Base-by-base conservation (phyloP, 2,329 filamentous ascomycete species). In the Sordariomycetes sp. region DNA sequence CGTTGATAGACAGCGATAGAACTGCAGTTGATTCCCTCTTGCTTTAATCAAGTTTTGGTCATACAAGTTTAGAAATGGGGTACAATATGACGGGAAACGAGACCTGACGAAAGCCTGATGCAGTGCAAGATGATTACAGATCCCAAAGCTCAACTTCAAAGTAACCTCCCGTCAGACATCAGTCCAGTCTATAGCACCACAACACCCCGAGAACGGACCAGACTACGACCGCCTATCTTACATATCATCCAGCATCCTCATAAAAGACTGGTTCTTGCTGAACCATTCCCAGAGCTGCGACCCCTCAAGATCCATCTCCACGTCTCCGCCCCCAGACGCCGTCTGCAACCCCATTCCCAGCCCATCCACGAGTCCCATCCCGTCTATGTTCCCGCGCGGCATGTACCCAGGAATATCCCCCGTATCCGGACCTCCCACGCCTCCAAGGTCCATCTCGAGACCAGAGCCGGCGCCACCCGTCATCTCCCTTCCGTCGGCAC, bases 201-300 rank as follows among this genome's bases (percentile, higher is more conserved):
- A 8, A 32, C 28, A 32, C 28, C 36, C 13, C 36, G 3, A 39
- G 15, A 39, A 39, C 36, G 12, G 12, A 36, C 7, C 36, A 17
- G 36, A 39, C 36, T 12, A 39, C 10, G 12, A 17, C 36, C 36
- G 36, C 36, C 8, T 20, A 20, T 42, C 24, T 20, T 59, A 59
- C 17, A 36, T 59, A 52, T 61, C 58, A 17, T 63, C 61, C 3
- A 63, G 28, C 12, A 59, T 58, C 55, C 62, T 60, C 54, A 63
- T 61, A 48, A 63, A 59, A 12, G 57, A 55, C 17, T 61, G 59
- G 7, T 63, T 63, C 55, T 60, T 59, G 24, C 60, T 58, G 13
- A 63, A 59, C 62, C 59, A 63, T 45, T 60, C 60, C 48, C 61
- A 57, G 3, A 62, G 59, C 13, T 63, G 56, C 6, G 59, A 45